Evolutionary conservation across 306 rosid genomes (phyloP).

Genomic region (Castanea crenata): DNA sequence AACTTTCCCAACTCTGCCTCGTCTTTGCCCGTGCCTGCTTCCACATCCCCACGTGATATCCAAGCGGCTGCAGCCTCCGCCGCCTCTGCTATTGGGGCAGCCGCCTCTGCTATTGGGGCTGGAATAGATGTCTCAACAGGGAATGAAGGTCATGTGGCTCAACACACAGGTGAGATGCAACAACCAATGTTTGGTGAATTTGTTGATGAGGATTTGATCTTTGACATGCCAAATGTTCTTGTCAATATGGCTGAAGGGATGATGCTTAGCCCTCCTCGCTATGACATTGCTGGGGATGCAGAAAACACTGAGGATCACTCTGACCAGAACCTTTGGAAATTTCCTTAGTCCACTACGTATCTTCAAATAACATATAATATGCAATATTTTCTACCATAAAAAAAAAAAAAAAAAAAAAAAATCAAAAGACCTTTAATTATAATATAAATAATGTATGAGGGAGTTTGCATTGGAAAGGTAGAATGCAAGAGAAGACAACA

Average conservation of each 20-base stretch:
- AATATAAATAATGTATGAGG: constrained; percentile 24
- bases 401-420: neutral
- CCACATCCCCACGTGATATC: constrained; percentile 71
- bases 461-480: constrained; percentile 29
- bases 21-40: constrained; percentile 77
- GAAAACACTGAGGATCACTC: constrained; percentile 17
- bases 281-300: constrained; percentile 29
- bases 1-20: constrained; percentile 84
- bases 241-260: constrained; percentile 87
- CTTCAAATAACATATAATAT: neutral
- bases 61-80: constrained; percentile 79
- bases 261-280: constrained; percentile 92
- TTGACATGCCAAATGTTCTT: constrained; percentile 84
- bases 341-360: constrained; percentile 18
- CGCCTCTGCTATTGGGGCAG: constrained; percentile 69
- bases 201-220: constrained; percentile 85
- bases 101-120: constrained; percentile 44
- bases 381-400: neutral
- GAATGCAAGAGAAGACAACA: constrained; percentile 24
- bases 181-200: constrained; percentile 19
- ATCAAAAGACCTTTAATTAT: constrained; percentile 2
- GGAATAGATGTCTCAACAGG: constrained; percentile 27
- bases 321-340: constrained; percentile 46
- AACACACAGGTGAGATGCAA: constrained; percentile 8
- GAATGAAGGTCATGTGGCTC: neutral